A percentile compares a stretch with the other conserved stretches of the same genome.
Evolutionary conservation across 352 stramenopile genomes (phyloP).

Genomic region (Pythium aphanidermatum): DNA sequence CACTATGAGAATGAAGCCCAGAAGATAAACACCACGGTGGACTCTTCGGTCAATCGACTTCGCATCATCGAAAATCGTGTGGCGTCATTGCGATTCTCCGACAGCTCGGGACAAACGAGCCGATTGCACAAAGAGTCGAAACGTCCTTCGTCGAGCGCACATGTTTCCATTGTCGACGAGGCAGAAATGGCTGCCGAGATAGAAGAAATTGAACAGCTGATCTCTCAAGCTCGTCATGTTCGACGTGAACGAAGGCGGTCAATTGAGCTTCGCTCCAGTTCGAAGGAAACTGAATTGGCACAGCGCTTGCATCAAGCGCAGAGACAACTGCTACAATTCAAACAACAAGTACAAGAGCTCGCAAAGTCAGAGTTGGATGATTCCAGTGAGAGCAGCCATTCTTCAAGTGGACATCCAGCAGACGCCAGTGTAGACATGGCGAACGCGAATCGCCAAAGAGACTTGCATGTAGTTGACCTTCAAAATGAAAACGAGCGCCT

Average conservation of each 20-base stretch:
- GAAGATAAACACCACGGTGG: too few relatives aligned
- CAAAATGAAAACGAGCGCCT: slow-evolving; percentile 5
- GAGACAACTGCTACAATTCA: slow-evolving; percentile 60
- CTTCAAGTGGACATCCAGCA: too few relatives aligned
- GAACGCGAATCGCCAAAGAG: too few relatives aligned
- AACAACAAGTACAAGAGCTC: slow-evolving; percentile 47
- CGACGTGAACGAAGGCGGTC: slow-evolving; percentile 25
- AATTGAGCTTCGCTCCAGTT: slow-evolving; percentile 23
- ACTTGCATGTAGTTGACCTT: too few relatives aligned
- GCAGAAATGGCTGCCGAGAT: slow-evolving; percentile 15
- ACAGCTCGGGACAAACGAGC: too few relatives aligned
- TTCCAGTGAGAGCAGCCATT: background rate
- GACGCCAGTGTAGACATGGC: too few relatives aligned
- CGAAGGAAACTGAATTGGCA: slow-evolving; percentile 53
- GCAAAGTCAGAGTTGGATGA: slow-evolving; percentile 2
- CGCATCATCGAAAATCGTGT: too few relatives aligned
- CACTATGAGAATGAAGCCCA: too few relatives aligned
- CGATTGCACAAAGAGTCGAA: too few relatives aligned
- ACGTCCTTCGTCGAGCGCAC: too few relatives aligned
- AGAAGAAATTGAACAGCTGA: slow-evolving; percentile 49
- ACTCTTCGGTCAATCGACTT: too few relatives aligned
- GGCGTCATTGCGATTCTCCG: too few relatives aligned
- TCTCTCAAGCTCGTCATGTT: slow-evolving; percentile 33
- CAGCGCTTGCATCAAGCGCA: slow-evolving; percentile 70
- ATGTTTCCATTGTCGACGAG: slow-evolving; percentile 25